These are phyloP conservation scores for Trifolium repens DNA, from an alignment of 306 rosid genomes.

Conservation along the genomic window DNA sequence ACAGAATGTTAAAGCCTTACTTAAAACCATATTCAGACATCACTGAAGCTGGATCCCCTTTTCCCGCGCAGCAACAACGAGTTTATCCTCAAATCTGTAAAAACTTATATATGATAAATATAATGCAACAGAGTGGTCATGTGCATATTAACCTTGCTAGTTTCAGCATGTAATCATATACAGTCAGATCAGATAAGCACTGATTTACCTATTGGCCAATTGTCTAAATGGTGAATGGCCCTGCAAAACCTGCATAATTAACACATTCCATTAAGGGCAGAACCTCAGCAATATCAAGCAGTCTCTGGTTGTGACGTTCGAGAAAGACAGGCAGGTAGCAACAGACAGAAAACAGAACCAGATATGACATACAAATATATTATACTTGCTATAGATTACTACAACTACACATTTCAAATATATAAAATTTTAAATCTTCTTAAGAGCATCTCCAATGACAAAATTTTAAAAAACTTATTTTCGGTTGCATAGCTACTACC, in stretches of 20 bases:
- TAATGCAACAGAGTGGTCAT: not conserved
- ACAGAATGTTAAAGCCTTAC: constrained; percentile 51
- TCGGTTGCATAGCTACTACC: not conserved
- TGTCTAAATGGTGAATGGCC: constrained; percentile 92
- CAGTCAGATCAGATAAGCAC: constrained; percentile 28
- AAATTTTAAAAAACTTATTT: not conserved
- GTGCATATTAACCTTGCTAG: constrained; percentile 21
- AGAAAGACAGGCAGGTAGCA: constrained; percentile 14
- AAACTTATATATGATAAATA: constrained; percentile 29
- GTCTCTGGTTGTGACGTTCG: not conserved
- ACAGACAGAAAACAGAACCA: no score
- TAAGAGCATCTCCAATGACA: no score
- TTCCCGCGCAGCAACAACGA: constrained; percentile 83
- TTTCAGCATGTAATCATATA: constrained; percentile 21
- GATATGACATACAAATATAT: no score
- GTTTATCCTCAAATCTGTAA: constrained; percentile 74
- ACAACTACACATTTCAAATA: no score
- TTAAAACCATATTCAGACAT: constrained; percentile 88
- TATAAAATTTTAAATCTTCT: no score
- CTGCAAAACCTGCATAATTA: constrained; percentile 73
- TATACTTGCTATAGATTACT: no score
- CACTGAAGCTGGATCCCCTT: constrained; percentile 91
- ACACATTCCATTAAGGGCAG: constrained; percentile 12
- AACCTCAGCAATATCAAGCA: constrained; percentile 22
- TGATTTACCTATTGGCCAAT: constrained; percentile 66